Percentiles rank a stretch among this genome's conserved stretches.
These are phyloP conservation scores for Apiospora koreana DNA, from an alignment of 2,329 filamentous ascomycete genomes.

Conservation along the genomic window DNA sequence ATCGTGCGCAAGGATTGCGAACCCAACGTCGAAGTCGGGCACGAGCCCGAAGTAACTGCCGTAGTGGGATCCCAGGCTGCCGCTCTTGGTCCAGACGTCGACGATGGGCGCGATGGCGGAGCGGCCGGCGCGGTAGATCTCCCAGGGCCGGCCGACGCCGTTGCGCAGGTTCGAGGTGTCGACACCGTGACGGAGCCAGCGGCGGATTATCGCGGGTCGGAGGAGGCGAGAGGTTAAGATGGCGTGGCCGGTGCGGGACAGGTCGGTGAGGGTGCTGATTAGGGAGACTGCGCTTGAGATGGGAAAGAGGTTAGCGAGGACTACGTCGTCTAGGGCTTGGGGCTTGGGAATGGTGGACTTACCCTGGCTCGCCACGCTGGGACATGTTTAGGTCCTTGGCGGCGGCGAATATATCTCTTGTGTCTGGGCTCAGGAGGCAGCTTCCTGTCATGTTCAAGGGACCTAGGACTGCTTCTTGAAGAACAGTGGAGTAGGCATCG, in stretches of 20 bases:
- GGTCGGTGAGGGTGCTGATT: constrained; percentile 22
- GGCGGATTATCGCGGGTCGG: constrained; percentile 24
- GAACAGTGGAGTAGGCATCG: neutral
- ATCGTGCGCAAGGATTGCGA: constrained; percentile 37
- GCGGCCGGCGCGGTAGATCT: constrained; percentile 31
- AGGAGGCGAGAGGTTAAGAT: constrained; percentile 27
- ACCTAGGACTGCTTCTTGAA: neutral
- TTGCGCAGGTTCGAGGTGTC: constrained; percentile 37
- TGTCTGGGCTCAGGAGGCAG: constrained; percentile 7
- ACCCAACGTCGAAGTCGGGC: constrained; percentile 25
- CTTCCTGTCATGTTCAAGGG: neutral
- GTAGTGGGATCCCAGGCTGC: constrained; percentile 27
- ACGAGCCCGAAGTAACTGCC: constrained; percentile 28
- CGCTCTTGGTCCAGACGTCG: constrained; percentile 30
- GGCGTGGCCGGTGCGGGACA: constrained; percentile 22
- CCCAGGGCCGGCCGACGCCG: constrained; percentile 35
- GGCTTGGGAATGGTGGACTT: no score
- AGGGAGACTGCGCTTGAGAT: constrained; percentile 19
- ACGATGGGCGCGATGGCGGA: constrained; percentile 25
- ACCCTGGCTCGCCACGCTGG: constrained; percentile 20
- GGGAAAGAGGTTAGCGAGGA: no score
- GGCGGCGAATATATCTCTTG: neutral
- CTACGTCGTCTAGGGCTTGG: no score
- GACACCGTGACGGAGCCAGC: constrained; percentile 31
- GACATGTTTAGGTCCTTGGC: constrained; percentile 23